These are phyloP conservation scores for Xylaria sp. DNA, from an alignment of 2,329 filamentous ascomycete genomes.

Conservation along the genomic window DNA sequence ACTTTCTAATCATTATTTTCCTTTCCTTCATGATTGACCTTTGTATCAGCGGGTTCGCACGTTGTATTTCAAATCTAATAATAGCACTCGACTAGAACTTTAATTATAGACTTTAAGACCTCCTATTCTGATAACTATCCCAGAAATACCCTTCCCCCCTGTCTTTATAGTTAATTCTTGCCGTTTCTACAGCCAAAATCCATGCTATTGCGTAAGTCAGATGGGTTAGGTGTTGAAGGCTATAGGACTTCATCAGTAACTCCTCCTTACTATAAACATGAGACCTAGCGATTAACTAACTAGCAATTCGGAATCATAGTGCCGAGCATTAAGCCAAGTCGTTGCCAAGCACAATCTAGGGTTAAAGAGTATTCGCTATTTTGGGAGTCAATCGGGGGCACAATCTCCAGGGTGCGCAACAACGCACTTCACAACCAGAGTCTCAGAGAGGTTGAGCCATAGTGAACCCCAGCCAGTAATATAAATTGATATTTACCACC, in stretches of 20 bases:
- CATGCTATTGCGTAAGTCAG: not conserved
- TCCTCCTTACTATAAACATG: not conserved
- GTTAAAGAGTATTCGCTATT: not conserved
- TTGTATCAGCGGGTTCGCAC: too few species aligned
- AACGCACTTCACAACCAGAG: not conserved
- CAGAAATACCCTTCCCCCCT: too few species aligned
- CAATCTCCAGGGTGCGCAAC: not conserved
- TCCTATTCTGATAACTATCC: not conserved
- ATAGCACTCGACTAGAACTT: too few species aligned
- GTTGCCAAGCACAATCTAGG: slow-evolving; percentile 20
- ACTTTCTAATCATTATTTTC: too few species aligned
- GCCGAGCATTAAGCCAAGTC: slow-evolving; percentile 24
- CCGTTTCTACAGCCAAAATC: not conserved
- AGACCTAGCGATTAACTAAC: not conserved
- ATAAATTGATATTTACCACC: slow-evolving; percentile 25
- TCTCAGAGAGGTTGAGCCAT: not conserved
- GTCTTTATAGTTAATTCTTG: too few species aligned
- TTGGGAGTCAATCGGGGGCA: slow-evolving; percentile 15
- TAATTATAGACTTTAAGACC: too few species aligned
- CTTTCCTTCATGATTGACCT: too few species aligned
- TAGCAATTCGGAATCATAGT: slow-evolving; percentile 17
- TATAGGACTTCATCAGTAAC: not conserved
- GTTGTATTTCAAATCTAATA: too few species aligned
- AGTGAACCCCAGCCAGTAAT: slow-evolving; percentile 17
- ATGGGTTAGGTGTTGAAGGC: not conserved